phyloP scores from a whole-genome alignment of 345 rosid genomes.

The Eucalyptus grandis region DNA sequence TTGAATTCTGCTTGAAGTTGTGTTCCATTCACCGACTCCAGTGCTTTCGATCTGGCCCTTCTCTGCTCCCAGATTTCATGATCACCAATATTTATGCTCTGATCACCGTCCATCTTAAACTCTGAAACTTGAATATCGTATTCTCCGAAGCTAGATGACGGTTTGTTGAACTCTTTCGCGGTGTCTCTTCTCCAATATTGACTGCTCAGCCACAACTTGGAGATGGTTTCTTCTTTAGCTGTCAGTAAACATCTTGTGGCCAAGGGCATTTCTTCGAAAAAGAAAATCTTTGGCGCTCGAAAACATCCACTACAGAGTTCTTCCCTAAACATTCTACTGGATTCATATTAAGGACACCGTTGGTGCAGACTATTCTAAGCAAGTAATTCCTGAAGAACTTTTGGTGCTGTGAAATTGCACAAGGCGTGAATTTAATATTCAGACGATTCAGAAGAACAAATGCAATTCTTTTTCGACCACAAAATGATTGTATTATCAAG shows the following conservation, averaged over 20 bases:
- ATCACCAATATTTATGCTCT: not conserved
- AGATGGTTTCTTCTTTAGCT: not conserved
- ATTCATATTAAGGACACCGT: not conserved
- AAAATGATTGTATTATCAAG: not conserved
- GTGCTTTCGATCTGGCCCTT: not conserved
- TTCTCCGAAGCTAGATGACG: not conserved
- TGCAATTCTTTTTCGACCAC: not conserved
- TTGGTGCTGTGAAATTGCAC: not conserved
- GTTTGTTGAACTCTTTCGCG: not conserved
- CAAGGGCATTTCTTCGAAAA: not conserved
- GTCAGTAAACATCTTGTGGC: not conserved
- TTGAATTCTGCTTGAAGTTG: not conserved
- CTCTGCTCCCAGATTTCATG: not conserved
- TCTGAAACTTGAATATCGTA: not conserved
- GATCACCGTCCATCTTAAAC: not conserved
- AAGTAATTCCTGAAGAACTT: not conserved
- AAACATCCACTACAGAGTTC: too few species aligned
- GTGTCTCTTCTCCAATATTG: not conserved
- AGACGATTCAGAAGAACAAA: not conserved
- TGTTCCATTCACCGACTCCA: not conserved
- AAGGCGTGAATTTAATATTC: not conserved
- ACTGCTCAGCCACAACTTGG: not conserved
- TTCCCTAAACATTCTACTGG: not conserved
- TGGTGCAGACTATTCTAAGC: not conserved
- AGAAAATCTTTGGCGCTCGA: too few species aligned